Evolutionary conservation across 2,329 filamentous ascomycete species (phyloP), one percentile per base, ranked within the genome.

Genomic region (Arthrobotrys conoides): DNA sequence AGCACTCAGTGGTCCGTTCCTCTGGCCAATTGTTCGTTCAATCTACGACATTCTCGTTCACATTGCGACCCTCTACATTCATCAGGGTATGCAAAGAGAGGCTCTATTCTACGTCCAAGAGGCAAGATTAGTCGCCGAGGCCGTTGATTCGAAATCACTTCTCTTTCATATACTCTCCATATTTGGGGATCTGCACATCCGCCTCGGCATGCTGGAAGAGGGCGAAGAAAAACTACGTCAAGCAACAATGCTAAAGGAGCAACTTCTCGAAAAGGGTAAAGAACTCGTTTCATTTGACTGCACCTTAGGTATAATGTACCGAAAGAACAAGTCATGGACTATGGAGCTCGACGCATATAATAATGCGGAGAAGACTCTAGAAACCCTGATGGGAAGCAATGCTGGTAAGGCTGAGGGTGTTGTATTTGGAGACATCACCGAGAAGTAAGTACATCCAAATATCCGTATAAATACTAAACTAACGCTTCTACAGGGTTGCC

Each of bases 91-190:
- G 85, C 93, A 94, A 80, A 91, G 93, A 77, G 95, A 98, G 83
- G 95, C 95, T 1, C 86, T 95, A 0, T 96, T 94, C 83, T 96
- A 97, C 81, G 91, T 92, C 0, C 92, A 97, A 81, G 92, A 96
- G 82, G 94, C 94, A 0, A 87, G 91, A 68, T 93, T 92, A 82
- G 89, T 97, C 76, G 93, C 93, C 22, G 87, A 88, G 75, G 89
- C 88, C n/a, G 89, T 92, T 8, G 86, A 88, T 59, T 90, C 92
- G 0, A 87, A 88, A 41, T 87, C 90, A 12, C 85, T 88, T 0
- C 83, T 86, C 30, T 84, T 86, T 20, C 85, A 87, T 46, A 87
- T 86, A 55, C 84, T 86, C 81, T 85, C 86, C 61, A 82, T 87
- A 80, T 82, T 87, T 64, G 86, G 85, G 14, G 84, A 86, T 63